These are phyloP conservation scores for Gentiana macrophylla DNA, from an alignment of 257 asterid species.

Conservation along the genomic window DNA sequence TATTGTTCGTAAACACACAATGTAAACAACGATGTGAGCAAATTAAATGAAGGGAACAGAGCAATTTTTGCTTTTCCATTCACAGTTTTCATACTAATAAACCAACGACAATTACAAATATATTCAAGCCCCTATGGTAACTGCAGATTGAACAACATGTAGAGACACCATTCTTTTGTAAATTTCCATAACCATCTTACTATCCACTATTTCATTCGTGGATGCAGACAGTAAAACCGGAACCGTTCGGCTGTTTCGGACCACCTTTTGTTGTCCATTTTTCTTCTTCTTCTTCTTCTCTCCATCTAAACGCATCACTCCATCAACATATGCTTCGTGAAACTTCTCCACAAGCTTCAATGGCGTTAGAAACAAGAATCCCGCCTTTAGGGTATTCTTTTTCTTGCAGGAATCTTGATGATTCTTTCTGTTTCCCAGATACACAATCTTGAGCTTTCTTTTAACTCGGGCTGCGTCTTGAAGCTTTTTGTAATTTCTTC, in stretches of 20 bases:
- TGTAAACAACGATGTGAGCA: too few relatives aligned
- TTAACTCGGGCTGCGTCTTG: constrained; percentile 4
- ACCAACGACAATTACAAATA: too few relatives aligned
- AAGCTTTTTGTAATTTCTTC: constrained; percentile 16
- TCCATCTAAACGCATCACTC: constrained; percentile 17
- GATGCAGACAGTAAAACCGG: constrained; percentile 15
- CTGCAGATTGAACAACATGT: too few relatives aligned
- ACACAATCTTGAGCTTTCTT: constrained; percentile 10
- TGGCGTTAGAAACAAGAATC: too few relatives aligned
- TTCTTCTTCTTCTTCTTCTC: constrained; percentile 8
- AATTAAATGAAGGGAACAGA: too few relatives aligned
- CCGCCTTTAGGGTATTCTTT: background rate
- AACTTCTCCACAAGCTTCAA: too few relatives aligned
- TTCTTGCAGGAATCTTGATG: constrained; percentile 3
- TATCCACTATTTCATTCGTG: constrained; percentile 18
- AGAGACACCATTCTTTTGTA: constrained; percentile 13
- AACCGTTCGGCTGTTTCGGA: constrained; percentile 5
- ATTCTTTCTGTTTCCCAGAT: constrained; percentile 8
- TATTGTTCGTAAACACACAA: too few relatives aligned
- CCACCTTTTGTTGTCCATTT: constrained; percentile 3
- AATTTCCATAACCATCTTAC: constrained; percentile 12
- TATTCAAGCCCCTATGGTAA: too few relatives aligned
- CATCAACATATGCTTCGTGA: constrained; percentile 1
- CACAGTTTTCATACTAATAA: too few relatives aligned
- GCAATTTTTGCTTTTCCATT: too few relatives aligned